Evolutionary conservation across 768 basidiomycete genomes (phyloP).

Genomic region (Symmetrospora coprosmae): DNA sequence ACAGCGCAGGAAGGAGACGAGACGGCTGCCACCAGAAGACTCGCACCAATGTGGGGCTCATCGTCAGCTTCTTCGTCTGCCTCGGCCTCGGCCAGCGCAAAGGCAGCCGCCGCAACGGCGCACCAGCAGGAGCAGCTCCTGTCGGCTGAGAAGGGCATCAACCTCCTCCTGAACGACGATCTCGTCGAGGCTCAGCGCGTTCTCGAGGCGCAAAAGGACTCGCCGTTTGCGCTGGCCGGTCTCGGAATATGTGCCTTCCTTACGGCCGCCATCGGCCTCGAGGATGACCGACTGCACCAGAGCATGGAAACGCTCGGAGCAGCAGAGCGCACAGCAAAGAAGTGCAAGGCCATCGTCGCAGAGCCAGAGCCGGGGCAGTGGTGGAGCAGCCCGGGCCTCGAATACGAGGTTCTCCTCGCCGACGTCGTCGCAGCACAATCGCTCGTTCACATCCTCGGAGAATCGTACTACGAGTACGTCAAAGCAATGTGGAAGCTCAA

Average conservation of each 20-base stretch:
- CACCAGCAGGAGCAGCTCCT: conserved; percentile 6
- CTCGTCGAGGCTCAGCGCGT: not conserved
- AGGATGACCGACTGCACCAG: conserved; percentile 2
- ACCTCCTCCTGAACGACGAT: conserved; percentile 7
- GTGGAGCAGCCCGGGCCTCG: conserved; percentile 6
- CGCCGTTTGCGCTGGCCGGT: conserved; percentile 14
- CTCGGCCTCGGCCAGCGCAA: no score
- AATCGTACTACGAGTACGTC: conserved; percentile 12
- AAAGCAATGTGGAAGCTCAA: conserved; percentile 20
- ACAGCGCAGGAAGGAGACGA: no score
- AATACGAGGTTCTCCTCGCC: conserved; percentile 11
- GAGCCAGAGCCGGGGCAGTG: conserved; percentile 14
- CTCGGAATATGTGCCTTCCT: conserved; percentile 16
- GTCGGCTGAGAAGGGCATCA: not conserved
- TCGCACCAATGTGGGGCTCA: no score
- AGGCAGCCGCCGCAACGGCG: no score
- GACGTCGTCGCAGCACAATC: conserved; percentile 14
- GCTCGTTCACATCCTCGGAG: conserved; percentile 14
- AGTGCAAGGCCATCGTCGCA: not conserved
- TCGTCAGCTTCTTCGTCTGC: no score
- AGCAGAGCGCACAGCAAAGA: conserved; percentile 8
- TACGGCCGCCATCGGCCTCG: conserved; percentile 10
- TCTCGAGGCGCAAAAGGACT: not conserved
- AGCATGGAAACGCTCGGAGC: conserved; percentile 1
- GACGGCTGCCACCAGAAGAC: no score